Conservation (phyloP, 192 early-diverging fungal genomes). For the Geranomyces variabilis region DNA sequence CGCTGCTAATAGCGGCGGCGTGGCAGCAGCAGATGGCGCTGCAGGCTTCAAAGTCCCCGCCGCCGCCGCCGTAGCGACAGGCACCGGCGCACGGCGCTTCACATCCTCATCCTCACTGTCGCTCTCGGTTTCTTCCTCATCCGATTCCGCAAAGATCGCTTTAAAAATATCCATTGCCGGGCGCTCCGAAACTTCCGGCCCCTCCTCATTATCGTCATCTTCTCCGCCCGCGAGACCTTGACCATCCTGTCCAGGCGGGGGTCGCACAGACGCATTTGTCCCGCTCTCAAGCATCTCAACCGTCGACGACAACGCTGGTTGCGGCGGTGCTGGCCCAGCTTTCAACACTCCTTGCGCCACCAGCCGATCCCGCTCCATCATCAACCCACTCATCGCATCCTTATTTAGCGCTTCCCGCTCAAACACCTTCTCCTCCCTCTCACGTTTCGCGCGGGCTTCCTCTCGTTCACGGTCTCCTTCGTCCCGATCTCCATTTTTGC, state of each 20-base stretch:
- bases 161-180: slow-evolving; percentile 87
- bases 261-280: too few relatives aligned
- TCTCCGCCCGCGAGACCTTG: slow-evolving; percentile 14
- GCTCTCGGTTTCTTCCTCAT: slow-evolving; percentile 59
- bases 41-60: not conserved
- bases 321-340: not conserved
- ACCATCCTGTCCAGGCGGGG: too few relatives aligned
- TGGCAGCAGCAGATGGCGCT: not conserved
- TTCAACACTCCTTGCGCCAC: slow-evolving; percentile 22
- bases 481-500: slow-evolving; percentile 23
- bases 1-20: not conserved
- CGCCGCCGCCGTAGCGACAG: not conserved
- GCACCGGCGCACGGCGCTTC: not conserved
- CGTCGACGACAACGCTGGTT: too few relatives aligned
- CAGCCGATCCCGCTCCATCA: slow-evolving; percentile 38
- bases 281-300: too few relatives aligned
- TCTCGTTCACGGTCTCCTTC: slow-evolving; percentile 25
- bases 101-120: not conserved
- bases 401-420: slow-evolving; percentile 46
- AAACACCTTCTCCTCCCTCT: slow-evolving; percentile 23
- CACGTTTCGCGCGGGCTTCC: slow-evolving; percentile 5
- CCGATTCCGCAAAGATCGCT: slow-evolving; percentile 77
- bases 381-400: slow-evolving; percentile 45
- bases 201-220: slow-evolving; percentile 1
- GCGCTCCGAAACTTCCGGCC: slow-evolving; percentile 40